These are phyloP conservation scores for Aspergillus nanangensis DNA, from an alignment of 495 filamentous ascomycete species.

Conservation along the genomic window DNA sequence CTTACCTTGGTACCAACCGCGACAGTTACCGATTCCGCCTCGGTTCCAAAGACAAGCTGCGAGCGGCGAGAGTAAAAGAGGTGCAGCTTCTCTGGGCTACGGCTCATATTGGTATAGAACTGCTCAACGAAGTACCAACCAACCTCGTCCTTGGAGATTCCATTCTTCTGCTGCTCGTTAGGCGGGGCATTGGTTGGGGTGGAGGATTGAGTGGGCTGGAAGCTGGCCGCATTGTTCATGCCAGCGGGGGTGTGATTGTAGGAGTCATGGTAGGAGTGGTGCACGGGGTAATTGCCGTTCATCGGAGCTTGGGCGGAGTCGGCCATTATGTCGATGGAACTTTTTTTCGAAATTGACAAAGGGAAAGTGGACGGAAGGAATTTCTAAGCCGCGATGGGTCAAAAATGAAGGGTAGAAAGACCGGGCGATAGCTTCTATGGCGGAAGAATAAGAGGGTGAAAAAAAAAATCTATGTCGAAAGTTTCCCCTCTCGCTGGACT, in stretches of 20 bases:
- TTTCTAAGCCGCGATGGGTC: conserved; percentile 11
- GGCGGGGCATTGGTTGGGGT: conserved; percentile 39
- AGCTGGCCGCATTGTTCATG: conserved; percentile 36
- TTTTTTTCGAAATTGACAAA: too few relatives aligned
- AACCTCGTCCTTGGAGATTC: conserved; percentile 75
- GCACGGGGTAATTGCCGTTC: conserved; percentile 42
- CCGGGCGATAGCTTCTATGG: conserved; percentile 4
- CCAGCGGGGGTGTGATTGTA: conserved; percentile 32
- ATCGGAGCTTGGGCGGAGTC: conserved; percentile 40
- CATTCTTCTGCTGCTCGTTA: conserved; percentile 36
- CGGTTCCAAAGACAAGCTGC: conserved; percentile 77
- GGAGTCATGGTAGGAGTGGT: conserved; percentile 37
- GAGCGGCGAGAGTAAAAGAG: conserved; percentile 81
- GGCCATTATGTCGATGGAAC: conserved; percentile 33
- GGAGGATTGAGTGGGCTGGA: conserved; percentile 42
- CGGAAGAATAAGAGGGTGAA: not conserved
- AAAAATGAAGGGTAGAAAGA: conserved; percentile 4
- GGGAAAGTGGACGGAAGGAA: too few relatives aligned
- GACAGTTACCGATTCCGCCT: conserved; percentile 80
- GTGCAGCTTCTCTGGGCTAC: conserved; percentile 87
- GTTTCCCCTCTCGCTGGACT: conserved; percentile 20
- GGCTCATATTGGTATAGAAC: conserved; percentile 96
- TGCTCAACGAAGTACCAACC: conserved; percentile 99
- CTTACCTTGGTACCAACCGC: conserved; percentile 81
- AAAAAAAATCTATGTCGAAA: conserved; percentile 7